Percentiles rank a stretch among this genome's conserved stretches.
Conservation (phyloP, 164 flowering plant species). For the Sedum album region DNA sequence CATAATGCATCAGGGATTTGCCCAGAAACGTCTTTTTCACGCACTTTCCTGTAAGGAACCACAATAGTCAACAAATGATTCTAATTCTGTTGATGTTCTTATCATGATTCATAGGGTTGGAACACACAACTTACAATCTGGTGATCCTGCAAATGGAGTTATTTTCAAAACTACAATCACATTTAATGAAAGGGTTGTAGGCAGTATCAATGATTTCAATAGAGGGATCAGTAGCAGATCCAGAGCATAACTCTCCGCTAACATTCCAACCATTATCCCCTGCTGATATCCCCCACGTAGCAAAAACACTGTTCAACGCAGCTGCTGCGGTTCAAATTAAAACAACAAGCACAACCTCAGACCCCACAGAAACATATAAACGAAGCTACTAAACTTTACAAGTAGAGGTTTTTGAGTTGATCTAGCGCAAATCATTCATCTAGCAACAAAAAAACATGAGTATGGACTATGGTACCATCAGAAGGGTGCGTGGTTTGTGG, state of each 20-base stretch:
- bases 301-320: constrained; percentile 24
- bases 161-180: constrained; percentile 21
- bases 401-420: background rate
- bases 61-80: background rate
- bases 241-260: constrained; percentile 30
- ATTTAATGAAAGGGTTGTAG: constrained; percentile 28
- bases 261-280: constrained; percentile 19
- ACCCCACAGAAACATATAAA: background rate
- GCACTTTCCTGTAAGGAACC: constrained; percentile 6
- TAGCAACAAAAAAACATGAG: too few relatives aligned
- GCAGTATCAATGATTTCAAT: background rate
- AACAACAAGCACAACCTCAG: too few relatives aligned
- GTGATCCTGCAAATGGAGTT: constrained; percentile 23
- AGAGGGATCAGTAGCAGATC: constrained; percentile 20
- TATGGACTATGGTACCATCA: too few relatives aligned
- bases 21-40: background rate
- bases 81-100: background rate
- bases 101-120: background rate
- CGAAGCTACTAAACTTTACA: background rate
- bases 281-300: constrained; percentile 22
- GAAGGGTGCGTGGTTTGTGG: background rate
- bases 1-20: background rate
- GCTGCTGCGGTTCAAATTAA: constrained; percentile 15
- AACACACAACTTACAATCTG: constrained; percentile 16
- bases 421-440: too few relatives aligned